phyloP scores from a whole-genome alignment of 345 rosid species.

The Pugionium dolabratum region DNA sequence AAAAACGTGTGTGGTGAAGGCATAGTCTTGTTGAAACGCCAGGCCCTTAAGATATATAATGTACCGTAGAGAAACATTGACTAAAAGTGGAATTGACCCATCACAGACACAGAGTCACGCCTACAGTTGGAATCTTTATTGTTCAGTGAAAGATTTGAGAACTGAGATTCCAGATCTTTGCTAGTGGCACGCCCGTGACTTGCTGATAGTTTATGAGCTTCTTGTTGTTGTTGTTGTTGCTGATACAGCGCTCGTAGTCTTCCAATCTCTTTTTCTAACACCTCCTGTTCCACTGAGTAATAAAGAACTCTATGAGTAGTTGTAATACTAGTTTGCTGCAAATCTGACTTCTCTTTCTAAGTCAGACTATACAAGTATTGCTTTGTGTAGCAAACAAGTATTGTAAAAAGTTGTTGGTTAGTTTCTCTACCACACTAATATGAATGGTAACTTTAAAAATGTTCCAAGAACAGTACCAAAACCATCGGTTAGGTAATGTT shows the following conservation, averaged over 20 bases:
- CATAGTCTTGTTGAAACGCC: constrained; percentile 4
- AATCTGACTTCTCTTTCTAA: neutral
- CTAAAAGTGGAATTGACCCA: constrained; percentile 67
- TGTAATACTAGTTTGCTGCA: neutral
- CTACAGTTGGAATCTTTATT: constrained; percentile 66
- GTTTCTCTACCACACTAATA: too few species aligned
- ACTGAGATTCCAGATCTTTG: constrained; percentile 90
- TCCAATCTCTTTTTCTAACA: constrained; percentile 91
- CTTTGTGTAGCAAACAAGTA: neutral
- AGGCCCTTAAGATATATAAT: constrained; percentile 21
- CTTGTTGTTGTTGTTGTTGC: constrained; percentile 49
- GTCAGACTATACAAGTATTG: neutral
- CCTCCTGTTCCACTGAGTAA: constrained; percentile 91
- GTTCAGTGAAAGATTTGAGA: constrained; percentile 75
- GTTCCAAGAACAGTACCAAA: too few species aligned
- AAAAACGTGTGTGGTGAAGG: constrained; percentile 5
- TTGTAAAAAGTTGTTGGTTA: neutral
- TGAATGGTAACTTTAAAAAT: too few species aligned
- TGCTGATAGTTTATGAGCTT: constrained; percentile 57
- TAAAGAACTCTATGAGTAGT: constrained; percentile 31
- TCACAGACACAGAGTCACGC: constrained; percentile 63
- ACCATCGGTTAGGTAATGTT: too few species aligned
- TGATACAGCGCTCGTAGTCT: constrained; percentile 73
- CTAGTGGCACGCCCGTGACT: constrained; percentile 63
- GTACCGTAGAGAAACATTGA: constrained; percentile 15